Conservation (phyloP, 495 filamentous ascomycete species). For the Lepidopterella palustris region DNA sequence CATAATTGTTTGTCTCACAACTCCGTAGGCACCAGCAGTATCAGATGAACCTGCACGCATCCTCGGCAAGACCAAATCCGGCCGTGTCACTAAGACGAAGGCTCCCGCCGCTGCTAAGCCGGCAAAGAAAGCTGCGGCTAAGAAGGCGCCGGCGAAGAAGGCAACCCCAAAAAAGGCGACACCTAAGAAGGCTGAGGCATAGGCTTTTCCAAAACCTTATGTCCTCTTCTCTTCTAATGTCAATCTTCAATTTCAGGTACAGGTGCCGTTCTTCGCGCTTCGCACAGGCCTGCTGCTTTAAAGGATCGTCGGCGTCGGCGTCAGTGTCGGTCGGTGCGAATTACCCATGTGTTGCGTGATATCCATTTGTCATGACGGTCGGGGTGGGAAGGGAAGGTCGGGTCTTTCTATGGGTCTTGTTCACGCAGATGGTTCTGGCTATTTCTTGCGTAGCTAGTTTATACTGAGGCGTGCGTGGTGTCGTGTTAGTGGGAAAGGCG, state of each 20-base stretch:
- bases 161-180: conserved; percentile 32
- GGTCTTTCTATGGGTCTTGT: not conserved
- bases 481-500: not conserved
- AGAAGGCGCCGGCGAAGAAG: conserved; percentile 49
- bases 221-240: conserved; percentile 7
- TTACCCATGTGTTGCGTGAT: not conserved
- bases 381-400: not conserved
- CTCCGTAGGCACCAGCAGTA: conserved; percentile 49
- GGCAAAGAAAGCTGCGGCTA: conserved; percentile 56
- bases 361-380: not conserved
- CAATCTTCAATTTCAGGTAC: not conserved
- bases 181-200: conserved; percentile 29
- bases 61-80: conserved; percentile 82
- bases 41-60: conserved; percentile 68
- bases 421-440: not conserved
- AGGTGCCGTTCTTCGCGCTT: no score
- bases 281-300: no score
- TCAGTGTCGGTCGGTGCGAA: no score
- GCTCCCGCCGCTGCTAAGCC: conserved; percentile 54
- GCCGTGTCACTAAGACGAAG: conserved; percentile 75
- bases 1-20: conserved; percentile 28
- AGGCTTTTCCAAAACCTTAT: conserved; percentile 1
- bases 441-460: not conserved
- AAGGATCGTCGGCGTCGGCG: no score
- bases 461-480: not conserved